Evolutionary conservation across 2,329 filamentous ascomycete genomes (phyloP).

Genomic region (Ascochyta koolunga): DNA sequence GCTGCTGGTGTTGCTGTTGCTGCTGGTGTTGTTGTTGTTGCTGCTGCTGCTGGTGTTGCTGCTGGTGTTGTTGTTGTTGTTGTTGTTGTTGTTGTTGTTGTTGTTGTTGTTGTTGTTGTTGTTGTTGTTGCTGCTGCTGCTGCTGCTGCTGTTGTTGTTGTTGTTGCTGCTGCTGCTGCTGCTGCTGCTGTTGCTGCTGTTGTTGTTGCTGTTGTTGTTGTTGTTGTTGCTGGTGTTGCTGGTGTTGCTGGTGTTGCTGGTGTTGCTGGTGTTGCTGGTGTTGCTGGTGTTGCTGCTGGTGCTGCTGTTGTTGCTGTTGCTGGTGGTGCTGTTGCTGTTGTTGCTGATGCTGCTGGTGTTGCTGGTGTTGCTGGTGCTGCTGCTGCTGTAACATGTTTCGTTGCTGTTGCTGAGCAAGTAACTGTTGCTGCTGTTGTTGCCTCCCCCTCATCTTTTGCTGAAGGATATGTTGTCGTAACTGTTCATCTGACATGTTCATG

Average conservation of each 20-base stretch:
- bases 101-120: no score
- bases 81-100: no score
- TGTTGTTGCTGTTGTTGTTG: conserved; percentile 3
- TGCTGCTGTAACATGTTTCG: conserved; percentile 26
- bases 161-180: conserved; percentile 19
- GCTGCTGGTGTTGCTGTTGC: conserved; percentile 10
- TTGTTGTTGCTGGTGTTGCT: conserved; percentile 8
- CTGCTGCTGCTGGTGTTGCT: conserved; percentile 5
- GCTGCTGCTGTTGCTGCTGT: conserved; percentile 25
- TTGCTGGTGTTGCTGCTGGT: conserved; percentile 23
- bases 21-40: conserved; percentile 16
- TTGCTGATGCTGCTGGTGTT: conserved; percentile 11
- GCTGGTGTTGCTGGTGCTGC: conserved; percentile 38
- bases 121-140: conserved; percentile 22
- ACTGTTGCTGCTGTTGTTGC: conserved; percentile 25
- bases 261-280: conserved; percentile 17
- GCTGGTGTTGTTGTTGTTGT: conserved; percentile 29
- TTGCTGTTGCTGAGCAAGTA: conserved; percentile 31
- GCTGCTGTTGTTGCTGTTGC: conserved; percentile 18
- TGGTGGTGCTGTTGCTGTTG: background rate
- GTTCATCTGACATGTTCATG: conserved; percentile 37
- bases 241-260: conserved; percentile 4
- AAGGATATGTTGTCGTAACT: conserved; percentile 35
- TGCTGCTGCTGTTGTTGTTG: conserved; percentile 23
- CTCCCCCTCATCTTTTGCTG: conserved; percentile 30